Percentiles rank a stretch among this genome's conserved stretches.
These are phyloP conservation scores for Trametes elegans DNA, from an alignment of 768 basidiomycete genomes.

Conservation along the genomic window DNA sequence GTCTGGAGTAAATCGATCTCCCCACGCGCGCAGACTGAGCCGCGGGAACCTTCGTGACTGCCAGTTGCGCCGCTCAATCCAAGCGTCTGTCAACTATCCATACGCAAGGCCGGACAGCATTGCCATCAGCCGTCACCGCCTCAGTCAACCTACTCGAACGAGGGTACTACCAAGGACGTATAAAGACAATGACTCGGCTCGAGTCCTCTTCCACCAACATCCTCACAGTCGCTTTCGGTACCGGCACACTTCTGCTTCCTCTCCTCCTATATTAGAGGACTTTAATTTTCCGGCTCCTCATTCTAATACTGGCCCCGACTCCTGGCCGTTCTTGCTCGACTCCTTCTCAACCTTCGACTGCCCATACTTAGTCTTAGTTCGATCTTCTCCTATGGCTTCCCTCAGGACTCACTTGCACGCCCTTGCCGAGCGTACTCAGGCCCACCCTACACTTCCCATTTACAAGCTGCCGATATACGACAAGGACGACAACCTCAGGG, in stretches of 20 bases:
- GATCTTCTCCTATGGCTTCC: conserved; percentile 1
- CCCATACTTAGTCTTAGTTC: background rate
- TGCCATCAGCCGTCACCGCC: conserved; percentile 6
- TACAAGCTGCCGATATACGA: conserved; percentile 49
- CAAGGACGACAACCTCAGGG: conserved; percentile 36
- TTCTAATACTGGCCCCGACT: background rate
- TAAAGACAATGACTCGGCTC: conserved; percentile 7
- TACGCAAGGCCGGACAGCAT: conserved; percentile 9
- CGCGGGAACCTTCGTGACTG: conserved; percentile 7
- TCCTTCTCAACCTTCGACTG: background rate
- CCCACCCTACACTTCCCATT: conserved; percentile 46
- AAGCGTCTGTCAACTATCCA: conserved; percentile 11
- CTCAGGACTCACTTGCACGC: conserved; percentile 54
- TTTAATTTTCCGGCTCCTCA: conserved; percentile 4
- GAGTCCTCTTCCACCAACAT: conserved; percentile 1
- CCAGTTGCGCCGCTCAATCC: conserved; percentile 11
- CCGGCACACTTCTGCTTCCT: conserved; percentile 4
- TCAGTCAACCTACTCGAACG: background rate
- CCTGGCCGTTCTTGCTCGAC: conserved; percentile 6
- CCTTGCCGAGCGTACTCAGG: conserved; percentile 48
- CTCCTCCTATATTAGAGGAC: conserved; percentile 14
- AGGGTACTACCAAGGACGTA: background rate
- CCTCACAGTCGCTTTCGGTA: conserved; percentile 9
- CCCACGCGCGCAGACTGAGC: background rate
- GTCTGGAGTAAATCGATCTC: background rate